Base-by-base conservation (phyloP, 2,329 filamentous ascomycete genomes). In the Hypomyces rosellus region DNA sequence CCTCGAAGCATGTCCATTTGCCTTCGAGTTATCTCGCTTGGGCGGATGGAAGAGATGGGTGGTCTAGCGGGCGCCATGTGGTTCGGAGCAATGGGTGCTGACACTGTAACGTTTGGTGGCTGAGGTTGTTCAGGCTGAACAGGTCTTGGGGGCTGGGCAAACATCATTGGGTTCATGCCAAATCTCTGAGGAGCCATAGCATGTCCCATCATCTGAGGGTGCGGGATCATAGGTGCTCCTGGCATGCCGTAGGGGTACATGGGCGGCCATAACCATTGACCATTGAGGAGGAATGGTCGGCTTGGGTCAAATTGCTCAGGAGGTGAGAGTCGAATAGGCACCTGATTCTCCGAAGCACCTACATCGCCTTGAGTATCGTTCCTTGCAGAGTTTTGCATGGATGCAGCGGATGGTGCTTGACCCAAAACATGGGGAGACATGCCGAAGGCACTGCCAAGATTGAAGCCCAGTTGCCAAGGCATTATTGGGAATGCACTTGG, bases 11-110 rank as follows among this genome's bases (percentile, higher is more conserved):
- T 65, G 18, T 75, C 71, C 45, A 83, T 73, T 56, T 83, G 80
- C 56, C 76, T 78, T 60, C 69, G 78, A 7, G 78, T 82, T 56
- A 83, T 80, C n/a, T 80, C 76, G 57, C 80, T 83, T 4, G 74
- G 75, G 18, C 74, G 73, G 54, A 83, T 83, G 6, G 80, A 82
- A n/a, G 80, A 81, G 20, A 76, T 69, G 3, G 75, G 78, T 12
- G 75, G 72, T 39, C 59, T 59, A 54, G 63, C 44, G 49, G 64
- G 34, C 9, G 49, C 49, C 3, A 47, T 16, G n/a, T 44, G 45
- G 33, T 49, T 47, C 3, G 51, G 37, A 9, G 45, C 22, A 30
- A 47, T 63, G 51, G 57, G 58, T 49, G 48, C 53, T 18, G 53
- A 45, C 13, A 38, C 8, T 6, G 16, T 12, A 50, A 54, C 54